A percentile compares a stretch with the other conserved stretches of the same genome.
phyloP scores from a whole-genome alignment of 257 asterid genomes.

The Solanum medicagineum region DNA sequence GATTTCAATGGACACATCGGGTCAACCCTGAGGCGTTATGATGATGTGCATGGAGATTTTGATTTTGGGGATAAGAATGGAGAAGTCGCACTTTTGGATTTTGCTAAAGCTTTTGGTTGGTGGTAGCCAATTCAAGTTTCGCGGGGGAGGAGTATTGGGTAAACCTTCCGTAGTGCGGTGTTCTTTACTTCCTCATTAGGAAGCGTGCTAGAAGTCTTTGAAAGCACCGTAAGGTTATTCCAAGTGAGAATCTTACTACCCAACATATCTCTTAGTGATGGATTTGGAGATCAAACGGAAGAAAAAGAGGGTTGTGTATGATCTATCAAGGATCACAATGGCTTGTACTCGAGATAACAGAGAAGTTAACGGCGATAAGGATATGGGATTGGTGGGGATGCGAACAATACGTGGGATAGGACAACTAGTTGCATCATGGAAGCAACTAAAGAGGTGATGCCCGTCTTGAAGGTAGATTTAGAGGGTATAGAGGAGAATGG shows the following conservation, averaged over 20 bases:
- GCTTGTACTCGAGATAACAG: not conserved
- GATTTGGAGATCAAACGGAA: not conserved
- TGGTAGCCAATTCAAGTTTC: no score
- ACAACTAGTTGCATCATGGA: not conserved
- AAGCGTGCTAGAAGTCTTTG: not conserved
- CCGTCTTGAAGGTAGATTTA: not conserved
- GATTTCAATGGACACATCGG: not conserved
- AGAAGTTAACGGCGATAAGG: not conserved
- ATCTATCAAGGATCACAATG: not conserved
- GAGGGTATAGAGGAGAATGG: not conserved
- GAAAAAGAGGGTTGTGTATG: not conserved
- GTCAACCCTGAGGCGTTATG: not conserved
- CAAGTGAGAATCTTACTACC: not conserved
- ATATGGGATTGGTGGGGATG: not conserved
- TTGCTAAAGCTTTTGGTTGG: no score
- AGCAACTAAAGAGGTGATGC: not conserved
- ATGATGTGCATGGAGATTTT: not conserved
- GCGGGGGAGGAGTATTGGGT: no score
- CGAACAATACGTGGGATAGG: not conserved
- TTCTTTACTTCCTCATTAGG: not conserved
- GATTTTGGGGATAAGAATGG: not conserved
- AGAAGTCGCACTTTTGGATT: not conserved
- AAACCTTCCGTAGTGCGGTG: no score
- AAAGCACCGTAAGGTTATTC: not conserved
- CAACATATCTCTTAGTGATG: not conserved